These are phyloP conservation scores for Paraleonurus japonicus DNA, from an alignment of 257 asterid genomes.

Conservation along the genomic window DNA sequence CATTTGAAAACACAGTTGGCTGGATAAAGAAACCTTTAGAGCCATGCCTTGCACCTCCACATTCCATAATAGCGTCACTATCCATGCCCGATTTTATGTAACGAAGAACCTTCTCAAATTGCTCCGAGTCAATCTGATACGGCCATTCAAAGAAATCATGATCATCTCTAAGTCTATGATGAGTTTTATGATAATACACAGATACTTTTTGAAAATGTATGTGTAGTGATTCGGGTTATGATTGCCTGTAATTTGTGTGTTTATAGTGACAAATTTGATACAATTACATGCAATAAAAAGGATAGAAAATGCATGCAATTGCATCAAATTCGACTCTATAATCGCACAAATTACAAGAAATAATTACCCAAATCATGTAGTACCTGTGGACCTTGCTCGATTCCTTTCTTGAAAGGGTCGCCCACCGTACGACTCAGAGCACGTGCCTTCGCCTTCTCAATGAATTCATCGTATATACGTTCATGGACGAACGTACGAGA, in stretches of 20 bases:
- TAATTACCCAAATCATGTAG: too few relatives aligned
- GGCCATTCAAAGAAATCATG: background rate
- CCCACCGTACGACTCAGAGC: conserved; percentile 67
- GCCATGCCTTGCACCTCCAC: conserved; percentile 70
- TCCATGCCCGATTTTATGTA: conserved; percentile 65
- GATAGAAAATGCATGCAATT: too few relatives aligned
- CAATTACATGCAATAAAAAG: too few relatives aligned
- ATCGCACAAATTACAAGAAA: too few relatives aligned
- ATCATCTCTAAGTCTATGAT: background rate
- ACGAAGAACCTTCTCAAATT: conserved; percentile 63
- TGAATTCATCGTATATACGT: conserved; percentile 61
- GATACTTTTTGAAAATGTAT: too few relatives aligned
- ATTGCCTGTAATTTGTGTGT: too few relatives aligned
- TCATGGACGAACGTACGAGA: conserved; percentile 85
- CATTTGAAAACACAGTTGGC: conserved; percentile 81
- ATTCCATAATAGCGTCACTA: conserved; percentile 59
- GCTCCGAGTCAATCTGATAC: conserved; percentile 61
- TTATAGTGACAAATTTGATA: too few relatives aligned
- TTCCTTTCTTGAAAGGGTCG: conserved; percentile 77
- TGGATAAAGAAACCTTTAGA: conserved; percentile 70
- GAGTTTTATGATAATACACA: background rate
- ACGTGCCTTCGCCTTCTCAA: conserved; percentile 69
- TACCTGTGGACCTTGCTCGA: conserved; percentile 91
- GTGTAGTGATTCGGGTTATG: too few relatives aligned
- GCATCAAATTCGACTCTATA: too few relatives aligned